Base-by-base conservation (phyloP, 345 rosid species). In the Crucihimalaya himalaica region DNA sequence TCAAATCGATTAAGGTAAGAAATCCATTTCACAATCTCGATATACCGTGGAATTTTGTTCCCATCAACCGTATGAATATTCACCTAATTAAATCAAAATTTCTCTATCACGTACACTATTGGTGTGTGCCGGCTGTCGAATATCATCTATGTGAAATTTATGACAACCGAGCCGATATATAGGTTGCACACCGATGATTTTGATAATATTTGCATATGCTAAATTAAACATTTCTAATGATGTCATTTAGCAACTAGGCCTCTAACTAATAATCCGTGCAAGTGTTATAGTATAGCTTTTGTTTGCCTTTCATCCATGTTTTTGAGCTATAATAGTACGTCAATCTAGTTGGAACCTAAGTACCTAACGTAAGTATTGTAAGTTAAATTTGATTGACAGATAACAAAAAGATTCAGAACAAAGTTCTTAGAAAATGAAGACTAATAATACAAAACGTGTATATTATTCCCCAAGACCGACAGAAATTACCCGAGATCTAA, bases 1-100 rank as follows among this genome's bases (percentile, higher is more conserved):
- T 71, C 80, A 77, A 71, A 77, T 77, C 76, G 72, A 47, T 64
- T 29, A 71, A 20, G 76, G 72, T 77, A 71, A 65, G 67, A 77
- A 28, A 71, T 77, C 80, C 14, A 63, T 71, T 46, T 77, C 80
- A 77, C n/a, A 43, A 43, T 39, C 34, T 31, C 34, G 34, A 31
- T 7, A 31, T 32, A 61, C 50, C 54, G 46, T 53, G 70, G 70
- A 76, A 69, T 34, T 37, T 3, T 58, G 43, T 58, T 52, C 34
- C 14, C 51, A 72, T 21, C 63, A 52, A 63, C 77, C 47, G 62
- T 61, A 48, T 27, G 8, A 10, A 31, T 31, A 32, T 66, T 47
- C 46, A 72, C 27, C 47, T 3, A 53, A 54, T 56, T 52, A 43
- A 53, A 64, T 13, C 14, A 64, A 64, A 11, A 2, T n/a, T 11